Evolutionary conservation across 176 grass and related monocot genomes (phyloP).

Genomic region (Triticum timopheevii): DNA sequence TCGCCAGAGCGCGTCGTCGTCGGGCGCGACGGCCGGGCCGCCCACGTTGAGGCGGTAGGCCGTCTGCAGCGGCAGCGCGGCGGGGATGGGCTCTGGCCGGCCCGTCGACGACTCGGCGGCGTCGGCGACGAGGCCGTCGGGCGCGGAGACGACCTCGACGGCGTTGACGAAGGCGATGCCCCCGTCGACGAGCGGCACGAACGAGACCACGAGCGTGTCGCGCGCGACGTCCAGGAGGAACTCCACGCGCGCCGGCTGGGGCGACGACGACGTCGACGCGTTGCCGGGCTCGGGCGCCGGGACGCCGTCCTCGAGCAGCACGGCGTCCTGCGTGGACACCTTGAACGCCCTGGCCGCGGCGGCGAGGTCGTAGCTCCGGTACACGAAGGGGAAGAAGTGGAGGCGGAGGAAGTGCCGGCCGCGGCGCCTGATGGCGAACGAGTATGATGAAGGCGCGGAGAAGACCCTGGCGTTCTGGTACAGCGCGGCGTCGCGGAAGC

Average conservation of each 20-base stretch:
- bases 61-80: conserved; percentile 48
- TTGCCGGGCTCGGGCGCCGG: background rate
- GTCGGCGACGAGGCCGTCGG: conserved; percentile 40
- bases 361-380: conserved; percentile 45
- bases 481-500: conserved; percentile 22
- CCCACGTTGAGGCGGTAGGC: conserved; percentile 61
- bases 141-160: conserved; percentile 68
- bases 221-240: conserved; percentile 49
- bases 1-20: conserved; percentile 60
- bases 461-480: conserved; percentile 74
- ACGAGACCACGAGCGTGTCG: conserved; percentile 61
- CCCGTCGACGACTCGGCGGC: background rate
- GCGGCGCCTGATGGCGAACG: conserved; percentile 51
- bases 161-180: conserved; percentile 77
- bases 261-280: background rate
- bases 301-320: conserved; percentile 45
- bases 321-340: conserved; percentile 79
- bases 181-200: conserved; percentile 50
- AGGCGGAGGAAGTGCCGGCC: conserved; percentile 84
- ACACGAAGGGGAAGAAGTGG: conserved; percentile 67
- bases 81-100: background rate
- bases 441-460: conserved; percentile 66
- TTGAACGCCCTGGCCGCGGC: conserved; percentile 40
- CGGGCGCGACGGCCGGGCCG: conserved; percentile 35
- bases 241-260: conserved; percentile 42